Evolutionary conservation across 306 rosid species (phyloP), one percentile per base, ranked within the genome.

Genomic region (Chamaecrista fasciculata): DNA sequence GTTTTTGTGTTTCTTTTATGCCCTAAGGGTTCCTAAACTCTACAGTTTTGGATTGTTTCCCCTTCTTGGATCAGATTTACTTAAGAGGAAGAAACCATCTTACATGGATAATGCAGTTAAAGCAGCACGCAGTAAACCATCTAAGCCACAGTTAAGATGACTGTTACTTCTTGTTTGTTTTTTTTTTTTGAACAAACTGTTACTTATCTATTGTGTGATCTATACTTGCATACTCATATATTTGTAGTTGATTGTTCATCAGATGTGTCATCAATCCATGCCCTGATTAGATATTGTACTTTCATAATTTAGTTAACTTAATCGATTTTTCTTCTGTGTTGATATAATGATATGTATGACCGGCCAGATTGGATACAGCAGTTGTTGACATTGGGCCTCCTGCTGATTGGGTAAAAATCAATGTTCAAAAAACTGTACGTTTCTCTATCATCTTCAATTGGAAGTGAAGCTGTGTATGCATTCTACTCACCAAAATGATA

Each of bases 381-480:
- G 97, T 95, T 59, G 78, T 83, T 73, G 97, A 95, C 62, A 76
- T 91, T 59, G 97, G 99, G 76, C 89, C 90, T 70, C 96, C 99
- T 33, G 99, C 99, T 6, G 97, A 95, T 73, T 95, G 99, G 99
- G 99, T 95, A 63, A 95, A 91, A 84, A 78, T 95, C 76, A 95
- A 91, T 69, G 97, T 95, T 74, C 99, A 84, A 76, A 89, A 76
- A 89, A 91, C 94, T 69, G 99, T 95, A 69, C 84, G 99, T 80
- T 78, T 75, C 60, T 60, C 47, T 36, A 21, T 62, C 62, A 43
- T 62, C 39, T 70, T 71, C 70, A 20, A 69, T 31, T 62, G 28
- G 47, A 43, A 50, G 74, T 62, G 23, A 53, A 68, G 48, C 11
- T 65, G 25, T 71, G 25, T 62, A 14, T 36, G 23, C 50, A 26